These are phyloP conservation scores for Chaetomium olivaceum DNA, from an alignment of 2,329 filamentous ascomycete species.

Conservation along the genomic window DNA sequence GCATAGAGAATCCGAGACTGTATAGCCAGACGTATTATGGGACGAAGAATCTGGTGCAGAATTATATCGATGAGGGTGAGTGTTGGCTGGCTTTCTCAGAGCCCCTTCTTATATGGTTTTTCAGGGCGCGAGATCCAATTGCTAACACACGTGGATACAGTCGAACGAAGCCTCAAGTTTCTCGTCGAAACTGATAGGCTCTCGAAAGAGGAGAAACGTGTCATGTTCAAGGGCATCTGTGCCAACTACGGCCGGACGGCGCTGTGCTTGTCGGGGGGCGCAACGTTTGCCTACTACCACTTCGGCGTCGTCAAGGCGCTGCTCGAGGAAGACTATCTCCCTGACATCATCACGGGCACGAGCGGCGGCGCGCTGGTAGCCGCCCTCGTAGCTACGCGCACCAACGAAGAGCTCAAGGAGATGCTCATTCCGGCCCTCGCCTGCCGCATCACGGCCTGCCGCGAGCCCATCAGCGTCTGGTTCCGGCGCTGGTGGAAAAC, in stretches of 20 bases:
- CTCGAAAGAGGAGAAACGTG: constrained; percentile 70
- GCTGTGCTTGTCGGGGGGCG: constrained; percentile 88
- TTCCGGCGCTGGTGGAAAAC: constrained; percentile 84
- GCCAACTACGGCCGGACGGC: constrained; percentile 92
- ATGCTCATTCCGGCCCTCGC: constrained; percentile 87
- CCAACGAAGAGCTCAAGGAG: constrained; percentile 83
- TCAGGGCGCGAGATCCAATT: background rate
- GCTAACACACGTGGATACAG: constrained; percentile 41
- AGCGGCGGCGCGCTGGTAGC: constrained; percentile 92
- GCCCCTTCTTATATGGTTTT: too few relatives aligned
- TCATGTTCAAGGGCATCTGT: constrained; percentile 82
- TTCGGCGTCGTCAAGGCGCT: constrained; percentile 90
- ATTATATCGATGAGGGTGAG: constrained; percentile 80
- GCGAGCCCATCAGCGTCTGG: constrained; percentile 77
- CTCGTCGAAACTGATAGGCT: constrained; percentile 69
- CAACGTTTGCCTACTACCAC: constrained; percentile 95
- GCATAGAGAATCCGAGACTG: constrained; percentile 88
- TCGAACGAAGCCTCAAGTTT: constrained; percentile 66
- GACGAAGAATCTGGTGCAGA: constrained; percentile 91
- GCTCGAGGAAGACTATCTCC: constrained; percentile 79
- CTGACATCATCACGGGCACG: constrained; percentile 94
- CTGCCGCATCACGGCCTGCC: constrained; percentile 78
- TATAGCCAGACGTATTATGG: constrained; percentile 98
- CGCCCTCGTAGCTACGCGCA: constrained; percentile 82
- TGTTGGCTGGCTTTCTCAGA: constrained; percentile 12